Percentiles rank a stretch among this genome's conserved stretches.
phyloP scores from a whole-genome alignment of 495 filamentous ascomycete species.

The Hypoxylon intermedium region DNA sequence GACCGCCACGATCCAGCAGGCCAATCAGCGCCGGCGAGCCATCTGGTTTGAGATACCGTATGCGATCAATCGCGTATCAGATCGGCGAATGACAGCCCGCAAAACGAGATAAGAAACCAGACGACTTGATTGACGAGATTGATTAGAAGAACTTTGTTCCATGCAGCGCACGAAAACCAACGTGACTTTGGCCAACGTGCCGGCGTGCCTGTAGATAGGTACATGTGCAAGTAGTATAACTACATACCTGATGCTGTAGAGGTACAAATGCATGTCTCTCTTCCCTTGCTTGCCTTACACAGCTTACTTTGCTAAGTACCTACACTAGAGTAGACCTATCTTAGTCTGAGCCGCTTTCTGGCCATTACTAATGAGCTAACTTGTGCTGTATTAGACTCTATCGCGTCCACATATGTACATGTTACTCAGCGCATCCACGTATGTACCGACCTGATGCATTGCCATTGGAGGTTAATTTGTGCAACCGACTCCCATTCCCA shows the following conservation, averaged over 20 bases:
- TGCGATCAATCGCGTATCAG: slow-evolving; percentile 38
- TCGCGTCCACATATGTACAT: too few relatives aligned
- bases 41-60: slow-evolving; percentile 34
- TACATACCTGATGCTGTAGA: too few relatives aligned
- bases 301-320: too few relatives aligned
- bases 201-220: too few relatives aligned
- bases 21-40: slow-evolving; percentile 23
- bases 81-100: slow-evolving; percentile 31
- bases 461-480: slow-evolving; percentile 24
- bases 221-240: too few relatives aligned
- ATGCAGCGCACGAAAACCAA: slow-evolving; percentile 18
- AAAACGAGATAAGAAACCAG: slow-evolving; percentile 31
- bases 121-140: slow-evolving; percentile 17
- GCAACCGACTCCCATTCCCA: not conserved
- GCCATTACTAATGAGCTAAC: slow-evolving; percentile 34
- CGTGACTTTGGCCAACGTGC: slow-evolving; percentile 2
- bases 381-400: slow-evolving; percentile 24
- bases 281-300: slow-evolving; percentile 23
- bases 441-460: slow-evolving; percentile 7
- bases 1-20: slow-evolving; percentile 1
- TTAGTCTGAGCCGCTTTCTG: slow-evolving; percentile 27
- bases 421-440: too few relatives aligned
- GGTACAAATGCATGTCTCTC: not conserved
- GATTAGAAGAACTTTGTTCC: slow-evolving; percentile 5
- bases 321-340: too few relatives aligned